Conservation (phyloP, 805 yeast genomes). For the Candida bentonensis region DNA sequence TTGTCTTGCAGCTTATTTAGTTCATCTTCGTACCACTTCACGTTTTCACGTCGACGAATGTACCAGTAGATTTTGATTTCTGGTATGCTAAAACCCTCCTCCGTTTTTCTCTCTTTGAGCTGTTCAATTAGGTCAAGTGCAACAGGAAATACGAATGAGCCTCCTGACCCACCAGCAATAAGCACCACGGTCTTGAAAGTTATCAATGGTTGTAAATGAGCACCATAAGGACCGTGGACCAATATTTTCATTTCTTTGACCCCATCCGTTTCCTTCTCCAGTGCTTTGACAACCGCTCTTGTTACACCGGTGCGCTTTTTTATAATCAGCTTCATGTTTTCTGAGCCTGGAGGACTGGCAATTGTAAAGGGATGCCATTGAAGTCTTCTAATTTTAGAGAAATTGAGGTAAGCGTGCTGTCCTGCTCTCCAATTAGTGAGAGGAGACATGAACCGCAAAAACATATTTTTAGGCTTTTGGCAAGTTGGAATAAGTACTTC, state of each 20-base stretch:
- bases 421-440: conserved; percentile 34
- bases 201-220: conserved; percentile 27
- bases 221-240: conserved; percentile 33
- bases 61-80: conserved; percentile 17
- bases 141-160: conserved; percentile 32
- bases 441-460: conserved; percentile 12
- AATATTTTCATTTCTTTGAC: conserved; percentile 8
- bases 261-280: conserved; percentile 9
- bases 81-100: conserved; percentile 4
- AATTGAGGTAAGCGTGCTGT: conserved; percentile 31
- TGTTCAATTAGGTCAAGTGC: conserved; percentile 27
- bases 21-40: conserved; percentile 26
- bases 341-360: conserved; percentile 25
- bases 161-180: conserved; percentile 33
- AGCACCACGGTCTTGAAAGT: conserved; percentile 28
- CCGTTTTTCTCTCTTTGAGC: conserved; percentile 9
- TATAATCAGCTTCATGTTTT: conserved; percentile 28
- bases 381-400: conserved; percentile 24
- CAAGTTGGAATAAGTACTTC: conserved; percentile 24
- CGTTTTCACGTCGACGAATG: conserved; percentile 16
- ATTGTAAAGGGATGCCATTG: conserved; percentile 38
- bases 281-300: conserved; percentile 15
- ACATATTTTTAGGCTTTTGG: not conserved
- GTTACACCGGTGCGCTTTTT: conserved; percentile 32
- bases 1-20: conserved; percentile 21